phyloP scores from a whole-genome alignment of 768 basidiomycete genomes.

The Xerocomellus chrysenteron region DNA sequence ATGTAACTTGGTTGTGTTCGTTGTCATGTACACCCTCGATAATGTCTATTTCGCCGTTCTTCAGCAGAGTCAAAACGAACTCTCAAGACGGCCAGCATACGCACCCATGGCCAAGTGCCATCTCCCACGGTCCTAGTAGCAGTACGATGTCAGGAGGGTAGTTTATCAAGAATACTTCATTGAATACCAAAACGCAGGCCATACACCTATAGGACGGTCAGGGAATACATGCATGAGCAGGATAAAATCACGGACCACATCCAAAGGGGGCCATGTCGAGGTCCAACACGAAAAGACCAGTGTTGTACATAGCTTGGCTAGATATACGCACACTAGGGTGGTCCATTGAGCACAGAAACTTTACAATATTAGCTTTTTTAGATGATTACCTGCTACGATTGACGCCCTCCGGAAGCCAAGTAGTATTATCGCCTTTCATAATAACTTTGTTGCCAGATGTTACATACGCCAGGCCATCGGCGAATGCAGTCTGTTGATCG shows the following conservation, averaged over 20 bases:
- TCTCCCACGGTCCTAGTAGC: slow-evolving; percentile 39
- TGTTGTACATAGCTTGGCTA: slow-evolving; percentile 59
- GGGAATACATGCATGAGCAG: background rate
- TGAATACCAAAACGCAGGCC: slow-evolving; percentile 79
- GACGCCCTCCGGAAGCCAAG: slow-evolving; percentile 49
- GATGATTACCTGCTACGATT: slow-evolving; percentile 56
- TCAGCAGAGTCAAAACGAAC: slow-evolving; percentile 9
- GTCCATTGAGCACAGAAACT: background rate
- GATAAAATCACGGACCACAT: slow-evolving; percentile 53
- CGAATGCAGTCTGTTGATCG: slow-evolving; percentile 51
- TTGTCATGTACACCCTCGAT: slow-evolving; percentile 86
- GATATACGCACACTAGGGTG: slow-evolving; percentile 70
- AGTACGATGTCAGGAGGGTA: slow-evolving; percentile 3
- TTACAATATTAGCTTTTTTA: background rate
- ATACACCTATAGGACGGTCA: slow-evolving; percentile 49
- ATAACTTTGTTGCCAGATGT: slow-evolving; percentile 58
- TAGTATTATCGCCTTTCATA: slow-evolving; percentile 77
- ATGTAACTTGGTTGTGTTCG: slow-evolving; percentile 81
- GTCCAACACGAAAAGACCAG: slow-evolving; percentile 84
- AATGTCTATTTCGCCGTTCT: slow-evolving; percentile 82
- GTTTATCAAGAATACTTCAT: background rate
- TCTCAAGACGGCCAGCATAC: slow-evolving; percentile 22
- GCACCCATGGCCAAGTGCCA: slow-evolving; percentile 63
- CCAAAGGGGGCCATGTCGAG: slow-evolving; percentile 85
- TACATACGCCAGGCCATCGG: slow-evolving; percentile 54